phyloP scores from a whole-genome alignment of 2,329 filamentous ascomycete species.

The Aspergillus latus region DNA sequence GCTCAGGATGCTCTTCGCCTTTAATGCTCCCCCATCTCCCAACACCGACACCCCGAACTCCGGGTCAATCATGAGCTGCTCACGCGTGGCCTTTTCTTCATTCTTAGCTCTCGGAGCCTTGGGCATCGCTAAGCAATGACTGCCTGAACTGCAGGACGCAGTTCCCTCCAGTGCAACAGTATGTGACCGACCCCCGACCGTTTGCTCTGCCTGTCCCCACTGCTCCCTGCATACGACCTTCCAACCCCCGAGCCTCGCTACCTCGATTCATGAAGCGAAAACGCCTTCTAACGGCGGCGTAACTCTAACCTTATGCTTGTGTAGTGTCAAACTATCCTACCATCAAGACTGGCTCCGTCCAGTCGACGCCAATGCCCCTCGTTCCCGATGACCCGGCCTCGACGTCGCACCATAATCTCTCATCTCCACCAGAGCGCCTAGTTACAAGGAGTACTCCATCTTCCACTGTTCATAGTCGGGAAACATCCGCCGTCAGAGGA shows the following conservation, averaged over 20 bases:
- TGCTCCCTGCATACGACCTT: slow-evolving; percentile 8
- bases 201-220: slow-evolving; percentile 9
- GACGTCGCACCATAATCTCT: slow-evolving; percentile 39
- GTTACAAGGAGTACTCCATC: slow-evolving; percentile 39
- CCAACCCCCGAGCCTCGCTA: slow-evolving; percentile 2
- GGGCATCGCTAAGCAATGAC: slow-evolving; percentile 21
- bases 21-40: slow-evolving; percentile 3
- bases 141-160: slow-evolving; percentile 18
- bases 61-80: slow-evolving; percentile 26
- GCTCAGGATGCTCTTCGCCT: slow-evolving; percentile 1
- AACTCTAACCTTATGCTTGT: slow-evolving; percentile 16
- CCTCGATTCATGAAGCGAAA: background rate
- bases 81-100: slow-evolving; percentile 13
- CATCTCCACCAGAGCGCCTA: slow-evolving; percentile 40
- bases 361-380: slow-evolving; percentile 42
- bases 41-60: slow-evolving; percentile 10
- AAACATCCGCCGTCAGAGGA: slow-evolving; percentile 46
- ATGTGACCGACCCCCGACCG: slow-evolving; percentile 18
- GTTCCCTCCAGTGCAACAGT: slow-evolving; percentile 19
- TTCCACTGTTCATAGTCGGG: slow-evolving; percentile 43
- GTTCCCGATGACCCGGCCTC: slow-evolving; percentile 41
- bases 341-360: slow-evolving; percentile 39
- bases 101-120: slow-evolving; percentile 17
- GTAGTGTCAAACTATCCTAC: slow-evolving; percentile 40
- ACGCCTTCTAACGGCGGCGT: background rate